Evolutionary conservation across 169 alveolate species (phyloP).

Genomic region (Plasmodium gonderi): DNA sequence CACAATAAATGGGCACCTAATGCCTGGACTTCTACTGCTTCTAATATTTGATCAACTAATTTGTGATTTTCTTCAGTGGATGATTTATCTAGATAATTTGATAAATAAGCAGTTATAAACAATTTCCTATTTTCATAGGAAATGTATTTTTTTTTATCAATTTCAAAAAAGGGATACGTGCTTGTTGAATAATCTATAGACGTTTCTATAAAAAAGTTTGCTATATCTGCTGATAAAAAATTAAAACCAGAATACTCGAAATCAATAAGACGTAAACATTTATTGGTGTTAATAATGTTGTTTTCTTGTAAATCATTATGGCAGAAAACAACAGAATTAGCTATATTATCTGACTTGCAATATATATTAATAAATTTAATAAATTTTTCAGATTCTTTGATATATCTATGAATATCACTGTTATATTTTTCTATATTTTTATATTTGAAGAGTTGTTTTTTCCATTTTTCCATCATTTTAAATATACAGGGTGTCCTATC

Average conservation of each 20-base stretch:
- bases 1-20: slow-evolving; percentile 82
- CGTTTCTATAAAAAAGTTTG: slow-evolving; percentile 82
- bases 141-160: slow-evolving; percentile 76
- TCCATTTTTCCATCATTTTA: slow-evolving; percentile 75
- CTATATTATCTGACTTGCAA: slow-evolving; percentile 69
- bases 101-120: slow-evolving; percentile 81
- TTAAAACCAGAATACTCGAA: slow-evolving; percentile 85
- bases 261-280: slow-evolving; percentile 82
- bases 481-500: slow-evolving; percentile 76
- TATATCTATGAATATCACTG: slow-evolving; percentile 47
- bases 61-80: slow-evolving; percentile 48
- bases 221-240: slow-evolving; percentile 84
- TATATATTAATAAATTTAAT: slow-evolving; percentile 57
- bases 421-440: slow-evolving; percentile 43
- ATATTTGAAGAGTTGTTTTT: slow-evolving; percentile 17
- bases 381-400: slow-evolving; percentile 53
- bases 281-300: slow-evolving; percentile 77
- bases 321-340: slow-evolving; percentile 81
- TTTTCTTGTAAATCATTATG: slow-evolving; percentile 87
- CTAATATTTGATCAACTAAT: slow-evolving; percentile 75
- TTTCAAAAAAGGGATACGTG: slow-evolving; percentile 78
- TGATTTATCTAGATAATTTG: slow-evolving; percentile 75
- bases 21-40: slow-evolving; percentile 80
- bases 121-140: slow-evolving; percentile 80
- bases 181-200: slow-evolving; percentile 78